Percentiles rank a stretch among this genome's conserved stretches.
phyloP scores from a whole-genome alignment of 2,329 filamentous ascomycete species.

The Mycocentrospora acerina region DNA sequence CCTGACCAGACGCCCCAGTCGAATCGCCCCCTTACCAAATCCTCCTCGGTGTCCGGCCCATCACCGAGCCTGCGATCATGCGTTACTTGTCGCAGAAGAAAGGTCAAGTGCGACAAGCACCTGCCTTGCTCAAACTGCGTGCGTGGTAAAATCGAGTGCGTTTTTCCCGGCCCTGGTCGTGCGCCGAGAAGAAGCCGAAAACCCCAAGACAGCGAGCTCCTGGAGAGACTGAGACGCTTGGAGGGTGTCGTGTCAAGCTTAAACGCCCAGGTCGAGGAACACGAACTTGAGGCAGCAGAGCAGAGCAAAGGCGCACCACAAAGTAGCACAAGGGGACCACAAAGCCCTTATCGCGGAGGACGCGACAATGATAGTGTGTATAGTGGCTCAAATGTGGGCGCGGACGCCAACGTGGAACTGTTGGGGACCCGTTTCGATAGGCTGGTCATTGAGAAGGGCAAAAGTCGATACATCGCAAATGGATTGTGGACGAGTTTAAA shows the following conservation, averaged over 20 bases:
- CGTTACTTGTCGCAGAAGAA: constrained; percentile 49
- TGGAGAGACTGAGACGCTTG: constrained; percentile 70
- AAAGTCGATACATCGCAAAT: constrained; percentile 72
- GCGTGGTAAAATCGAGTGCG: constrained; percentile 68
- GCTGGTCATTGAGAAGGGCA: constrained; percentile 70
- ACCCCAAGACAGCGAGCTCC: constrained; percentile 68
- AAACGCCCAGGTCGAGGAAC: constrained; percentile 46
- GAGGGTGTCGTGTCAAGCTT: constrained; percentile 71
- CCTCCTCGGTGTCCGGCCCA: constrained; percentile 10
- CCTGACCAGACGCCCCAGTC: constrained; percentile 22
- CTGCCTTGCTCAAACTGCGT: constrained; percentile 76
- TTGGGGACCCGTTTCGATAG: constrained; percentile 62
- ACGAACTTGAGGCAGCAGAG: constrained; percentile 36
- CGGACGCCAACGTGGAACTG: constrained; percentile 39
- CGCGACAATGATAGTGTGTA: constrained; percentile 1
- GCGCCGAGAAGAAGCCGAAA: constrained; percentile 69
- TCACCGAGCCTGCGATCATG: constrained; percentile 36
- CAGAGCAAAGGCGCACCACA: constrained; percentile 19
- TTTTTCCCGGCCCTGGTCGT: constrained; percentile 73
- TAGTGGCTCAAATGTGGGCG: constrained; percentile 19
- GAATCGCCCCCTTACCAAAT: constrained; percentile 18
- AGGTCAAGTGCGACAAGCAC: constrained; percentile 77
- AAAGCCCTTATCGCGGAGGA: constrained; percentile 6
- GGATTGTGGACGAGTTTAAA: constrained; percentile 76
- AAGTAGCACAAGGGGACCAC: constrained; percentile 10